phyloP scores from a whole-genome alignment of 306 rosid genomes.

The Trifolium repens region DNA sequence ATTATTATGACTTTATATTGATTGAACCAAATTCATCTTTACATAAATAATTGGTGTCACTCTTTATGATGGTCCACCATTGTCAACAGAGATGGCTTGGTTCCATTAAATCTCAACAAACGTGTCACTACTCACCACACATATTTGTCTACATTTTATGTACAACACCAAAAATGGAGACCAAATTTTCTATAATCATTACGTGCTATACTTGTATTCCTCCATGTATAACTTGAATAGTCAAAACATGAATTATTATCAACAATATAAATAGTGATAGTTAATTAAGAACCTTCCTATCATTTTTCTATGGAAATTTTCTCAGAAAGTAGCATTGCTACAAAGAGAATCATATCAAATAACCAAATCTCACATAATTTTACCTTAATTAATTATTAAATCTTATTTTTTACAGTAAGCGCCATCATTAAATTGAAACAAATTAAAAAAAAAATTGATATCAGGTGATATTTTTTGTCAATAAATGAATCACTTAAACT shows the following conservation, averaged over 20 bases:
- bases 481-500: too few species aligned
- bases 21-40: not conserved
- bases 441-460: too few species aligned
- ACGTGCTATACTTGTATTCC: not conserved
- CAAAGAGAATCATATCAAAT: not conserved
- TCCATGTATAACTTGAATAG: not conserved
- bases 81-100: conserved; percentile 27
- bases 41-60: not conserved
- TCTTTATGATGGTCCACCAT: conserved; percentile 36
- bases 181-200: not conserved
- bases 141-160: conserved; percentile 16
- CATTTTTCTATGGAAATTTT: not conserved
- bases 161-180: not conserved
- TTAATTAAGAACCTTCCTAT: not conserved
- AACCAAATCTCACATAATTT: not conserved
- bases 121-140: conserved; percentile 1
- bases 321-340: not conserved
- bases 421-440: not conserved
- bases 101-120: conserved; percentile 32
- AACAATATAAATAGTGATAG: conserved; percentile 3
- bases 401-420: not conserved
- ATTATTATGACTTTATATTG: not conserved
- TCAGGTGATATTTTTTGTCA: too few species aligned
- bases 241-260: not conserved
- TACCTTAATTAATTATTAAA: not conserved